Conservation (phyloP, 768 basidiomycete genomes). For the Mycena filopes region DNA sequence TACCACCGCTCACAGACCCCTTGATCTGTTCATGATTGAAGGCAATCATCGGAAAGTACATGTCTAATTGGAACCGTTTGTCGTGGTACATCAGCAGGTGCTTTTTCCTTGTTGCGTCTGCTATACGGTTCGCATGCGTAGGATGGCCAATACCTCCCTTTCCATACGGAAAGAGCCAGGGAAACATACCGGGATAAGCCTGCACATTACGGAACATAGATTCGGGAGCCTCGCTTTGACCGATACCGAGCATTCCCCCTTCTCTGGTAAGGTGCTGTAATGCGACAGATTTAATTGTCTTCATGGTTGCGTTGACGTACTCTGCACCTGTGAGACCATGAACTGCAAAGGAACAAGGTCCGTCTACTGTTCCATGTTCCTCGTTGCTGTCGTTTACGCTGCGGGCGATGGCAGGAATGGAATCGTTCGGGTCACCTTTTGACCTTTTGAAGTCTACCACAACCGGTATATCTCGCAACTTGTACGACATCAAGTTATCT, state of each 20-base stretch:
- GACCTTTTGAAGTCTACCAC: background rate
- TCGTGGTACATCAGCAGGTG: slow-evolving; percentile 38
- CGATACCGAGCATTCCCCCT: background rate
- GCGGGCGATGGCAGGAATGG: background rate
- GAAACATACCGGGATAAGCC: slow-evolving; percentile 35
- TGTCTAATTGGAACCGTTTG: slow-evolving; percentile 39
- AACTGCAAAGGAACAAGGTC: background rate
- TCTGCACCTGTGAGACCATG: background rate
- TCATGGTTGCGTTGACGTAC: background rate
- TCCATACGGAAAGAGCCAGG: slow-evolving; percentile 42
- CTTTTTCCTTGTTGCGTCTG: background rate
- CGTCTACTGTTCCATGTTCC: background rate
- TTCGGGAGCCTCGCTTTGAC: slow-evolving; percentile 6
- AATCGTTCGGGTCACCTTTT: background rate
- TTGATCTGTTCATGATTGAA: slow-evolving; percentile 43
- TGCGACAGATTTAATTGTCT: background rate
- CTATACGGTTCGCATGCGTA: background rate
- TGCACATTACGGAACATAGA: slow-evolving; percentile 32
- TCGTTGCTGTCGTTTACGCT: background rate
- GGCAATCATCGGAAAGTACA: slow-evolving; percentile 35
- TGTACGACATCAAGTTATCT: background rate
- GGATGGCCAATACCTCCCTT: slow-evolving; percentile 36
- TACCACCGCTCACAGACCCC: background rate
- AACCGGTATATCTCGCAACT: background rate
- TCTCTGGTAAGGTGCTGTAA: background rate